Evolutionary conservation across 192 early-diverging fungal species (phyloP), one percentile per base, ranked within the genome.

Genomic region (Obelidium mucronatum): DNA sequence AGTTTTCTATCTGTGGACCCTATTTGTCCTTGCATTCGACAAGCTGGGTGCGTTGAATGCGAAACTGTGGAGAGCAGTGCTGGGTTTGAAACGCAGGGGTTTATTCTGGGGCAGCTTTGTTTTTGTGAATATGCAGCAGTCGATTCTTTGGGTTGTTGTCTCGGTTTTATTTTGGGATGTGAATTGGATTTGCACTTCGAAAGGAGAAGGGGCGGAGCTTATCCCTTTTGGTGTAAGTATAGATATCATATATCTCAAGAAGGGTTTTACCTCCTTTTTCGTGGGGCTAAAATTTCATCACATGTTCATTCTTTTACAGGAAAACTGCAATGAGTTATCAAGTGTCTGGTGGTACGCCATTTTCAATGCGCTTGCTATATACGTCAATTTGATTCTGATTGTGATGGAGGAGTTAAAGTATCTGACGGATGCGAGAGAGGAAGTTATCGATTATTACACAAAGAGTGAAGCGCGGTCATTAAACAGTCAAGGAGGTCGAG

Each of bases 161-260:
- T 51, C 66, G 44, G 36, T 36, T 1, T 52, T 67, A 30, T 67
- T 67, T 52, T 67, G 66, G 66, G 42, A 67, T 67, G 66, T 67
- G 0, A 67, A 26, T 4, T 67, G 66, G 66, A 36, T 67, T 11
- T 67, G 66, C 24, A 67, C 36, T 13, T 33, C 30, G 30, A 67
- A 51, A 30, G 66, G 66, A 0, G 30, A 67, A 30, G 66, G 66
- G 1, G 66, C 66, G 8, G 66, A 67, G 17, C 31, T 67, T 39
- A 67, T 35, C 51, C 66, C 66, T 6, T 67, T 58, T 24, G 55
- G 55, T 11, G 55, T 58, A 26, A 58, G 55, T 58, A 22, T 22
- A n/a, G n/a, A n/a, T n/a, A n/a, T n/a, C n/a, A n/a, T n/a, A n/a
- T n/a, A n/a, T n/a, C n/a, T 22, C 48, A 8, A 22, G 8, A 22